A percentile compares a stretch with the other conserved stretches of the same genome.
These are phyloP conservation scores for Stachybotrys elegans DNA, from an alignment of 2,329 filamentous ascomycete species.

Conservation along the genomic window DNA sequence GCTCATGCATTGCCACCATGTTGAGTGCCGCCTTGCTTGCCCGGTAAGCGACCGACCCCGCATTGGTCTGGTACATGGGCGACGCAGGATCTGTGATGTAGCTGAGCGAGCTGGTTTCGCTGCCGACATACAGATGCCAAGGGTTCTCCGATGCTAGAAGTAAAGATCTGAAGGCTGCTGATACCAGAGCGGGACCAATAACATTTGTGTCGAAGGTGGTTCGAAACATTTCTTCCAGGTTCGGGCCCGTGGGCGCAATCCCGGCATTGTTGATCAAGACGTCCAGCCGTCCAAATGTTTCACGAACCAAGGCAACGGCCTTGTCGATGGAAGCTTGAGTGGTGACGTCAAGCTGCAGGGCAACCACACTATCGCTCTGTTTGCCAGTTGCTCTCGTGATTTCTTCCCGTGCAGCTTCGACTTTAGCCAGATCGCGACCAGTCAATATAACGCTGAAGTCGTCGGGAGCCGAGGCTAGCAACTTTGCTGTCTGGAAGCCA, in stretches of 20 bases:
- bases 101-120: not conserved
- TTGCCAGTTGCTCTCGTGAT: slow-evolving; percentile 1
- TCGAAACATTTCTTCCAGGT: not conserved
- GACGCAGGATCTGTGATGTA: not conserved
- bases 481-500: slow-evolving; percentile 3
- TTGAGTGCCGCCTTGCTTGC: slow-evolving; percentile 2
- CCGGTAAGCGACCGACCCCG: slow-evolving; percentile 2
- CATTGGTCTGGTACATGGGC: not conserved
- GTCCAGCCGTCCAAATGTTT: slow-evolving; percentile 29
- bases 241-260: slow-evolving; percentile 11
- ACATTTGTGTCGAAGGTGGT: slow-evolving; percentile 4
- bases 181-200: slow-evolving; percentile 4
- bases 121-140: not conserved
- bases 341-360: slow-evolving; percentile 31
- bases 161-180: slow-evolving; percentile 1
- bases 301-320: slow-evolving; percentile 19
- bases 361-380: slow-evolving; percentile 21
- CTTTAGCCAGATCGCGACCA: slow-evolving; percentile 1
- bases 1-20: slow-evolving; percentile 1
- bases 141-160: slow-evolving; percentile 2
- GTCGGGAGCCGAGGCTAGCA: not conserved
- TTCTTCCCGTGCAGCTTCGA: not conserved
- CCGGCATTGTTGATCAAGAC: slow-evolving; percentile 37
- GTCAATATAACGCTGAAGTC: slow-evolving; percentile 1
- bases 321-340: slow-evolving; percentile 22